Percentiles rank a stretch among this genome's conserved stretches.
These are phyloP conservation scores for Yueomyces sp. DNA, from an alignment of 805 yeast genomes.

Conservation along the genomic window DNA sequence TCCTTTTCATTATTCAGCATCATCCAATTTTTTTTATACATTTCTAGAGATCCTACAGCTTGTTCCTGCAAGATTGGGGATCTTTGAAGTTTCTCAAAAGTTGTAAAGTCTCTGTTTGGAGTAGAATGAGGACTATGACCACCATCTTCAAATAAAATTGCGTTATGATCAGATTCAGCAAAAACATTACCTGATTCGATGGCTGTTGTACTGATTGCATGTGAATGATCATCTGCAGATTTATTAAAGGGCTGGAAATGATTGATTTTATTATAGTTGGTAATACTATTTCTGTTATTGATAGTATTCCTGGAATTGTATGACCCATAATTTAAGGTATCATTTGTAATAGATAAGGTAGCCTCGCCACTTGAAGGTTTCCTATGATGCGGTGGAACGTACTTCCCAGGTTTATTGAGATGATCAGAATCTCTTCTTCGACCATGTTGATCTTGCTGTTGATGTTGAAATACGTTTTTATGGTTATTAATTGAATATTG, in stretches of 20 bases:
- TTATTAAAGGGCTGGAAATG: neutral
- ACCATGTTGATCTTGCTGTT: neutral
- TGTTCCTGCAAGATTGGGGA: conserved; percentile 22
- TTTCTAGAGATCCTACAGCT: conserved; percentile 24
- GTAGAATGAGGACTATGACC: conserved; percentile 3
- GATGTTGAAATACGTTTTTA: too few species aligned
- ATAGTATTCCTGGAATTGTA: neutral
- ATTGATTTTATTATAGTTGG: neutral
- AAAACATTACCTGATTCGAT: conserved; percentile 18
- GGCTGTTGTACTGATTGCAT: conserved; percentile 17
- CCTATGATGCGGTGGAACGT: conserved; percentile 45
- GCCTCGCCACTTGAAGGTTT: conserved; percentile 13
- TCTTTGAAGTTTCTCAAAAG: conserved; percentile 3
- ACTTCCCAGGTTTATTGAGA: conserved; percentile 20
- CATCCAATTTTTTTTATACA: conserved; percentile 26
- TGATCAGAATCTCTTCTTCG: conserved; percentile 4
- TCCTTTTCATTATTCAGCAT: conserved; percentile 23
- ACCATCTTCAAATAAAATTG: conserved; percentile 22
- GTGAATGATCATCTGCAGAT: conserved; percentile 5
- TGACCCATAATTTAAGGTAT: neutral
- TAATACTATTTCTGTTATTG: too few species aligned
- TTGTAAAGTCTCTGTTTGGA: too few species aligned
- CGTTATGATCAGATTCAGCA: conserved; percentile 17
- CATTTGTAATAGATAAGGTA: neutral
- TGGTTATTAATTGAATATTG: neutral